Base-by-base conservation (phyloP, 257 asterid species). In the Cruciata laevipes region DNA sequence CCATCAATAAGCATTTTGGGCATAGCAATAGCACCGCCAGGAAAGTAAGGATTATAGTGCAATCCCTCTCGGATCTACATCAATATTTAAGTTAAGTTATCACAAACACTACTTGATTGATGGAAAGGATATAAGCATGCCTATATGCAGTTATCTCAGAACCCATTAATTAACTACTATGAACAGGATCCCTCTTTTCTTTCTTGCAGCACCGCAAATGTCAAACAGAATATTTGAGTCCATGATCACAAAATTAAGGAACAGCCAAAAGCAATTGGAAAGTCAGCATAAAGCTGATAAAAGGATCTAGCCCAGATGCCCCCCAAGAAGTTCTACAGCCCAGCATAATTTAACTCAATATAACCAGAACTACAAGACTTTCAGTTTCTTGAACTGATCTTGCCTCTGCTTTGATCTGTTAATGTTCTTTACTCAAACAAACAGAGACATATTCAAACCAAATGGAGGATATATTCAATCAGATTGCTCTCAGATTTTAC, bases 11-110 rank as follows among this genome's bases (percentile, higher is more conserved):
- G 93, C 95, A 88, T 88, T 82, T 88, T 82, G 62, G 95, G 95
- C 92, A 88, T 88, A 37, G 95, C 95, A 74, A 88, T 88, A 67
- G 95, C 88, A 73, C 93, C 95, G 5, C 95, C 95, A 69, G 95
- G 92, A 82, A 88, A 88, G 83, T 88, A 88, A 30, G 95, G 86
- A 56, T 88, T 88, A 63, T 88, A 88, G 73, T 88, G 93, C 82
- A 88, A 71, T 44, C 95, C 95, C 53, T 88, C 95, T 62, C 95
- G 83, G 69, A 88, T 88, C 95, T 88, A 76, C 25, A 77, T 32
- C 24, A 70, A 53, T 6, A 51, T 51, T 38, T 76, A 71, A 67
- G 37, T 21, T 59, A 69, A 67, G 37, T 21, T 59, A 53, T 70
- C 67, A 73, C 17, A 53, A 57, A 20, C 31, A 35, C 17, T 42